Evolutionary conservation across 176 grass and related monocot species (phyloP), one percentile per base, ranked within the genome.

Genomic region (Chloris gayana): DNA sequence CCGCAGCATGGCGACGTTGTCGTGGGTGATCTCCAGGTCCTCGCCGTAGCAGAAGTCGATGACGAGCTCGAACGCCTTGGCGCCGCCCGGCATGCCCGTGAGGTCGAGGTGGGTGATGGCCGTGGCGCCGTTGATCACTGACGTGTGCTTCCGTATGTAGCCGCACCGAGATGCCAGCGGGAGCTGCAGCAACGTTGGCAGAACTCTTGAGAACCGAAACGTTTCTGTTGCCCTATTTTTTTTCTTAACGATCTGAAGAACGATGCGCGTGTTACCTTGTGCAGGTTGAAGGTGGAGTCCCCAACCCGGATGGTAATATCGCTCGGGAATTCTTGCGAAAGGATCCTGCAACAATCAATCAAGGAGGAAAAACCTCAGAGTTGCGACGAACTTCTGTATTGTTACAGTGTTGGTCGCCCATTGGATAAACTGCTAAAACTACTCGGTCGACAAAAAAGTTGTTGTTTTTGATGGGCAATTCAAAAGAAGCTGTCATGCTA

Each of bases 1-100:
- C 53, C 96, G 88, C 62, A 95, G 85, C 84, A 84, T 81, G 2
- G 88, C 88, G 29, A 95, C 70, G 82, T 98, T 98, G 57, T 93
- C 92, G 25, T 74, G 75, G 5, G 84, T 93, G 86, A 98, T 95
- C 75, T 91, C 90, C 15, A 95, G 76, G 67, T 84, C 75, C 62
- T 86, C 42, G 63, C 92, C 96, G 75, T 99, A 93, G 85, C 92
- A 95, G 84, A 93, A 99, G 67, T 88, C 91, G 11, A 57, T 34
- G 38, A 87, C 75, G 6, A 93, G 81, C 80, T 99, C 92, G 75
- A 99, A 95, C 24, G 92, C 90, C 79, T 86, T 71, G 31, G 67
- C 38, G 33, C 87, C 92, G 38, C 92, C 96, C 7, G 96, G 88
- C 56, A 99, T 37, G 64, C 84, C 90, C 9, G 78, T 61, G 70